phyloP scores from a whole-genome alignment of 352 stramenopile genomes.

The Blastocystis sp. region DNA sequence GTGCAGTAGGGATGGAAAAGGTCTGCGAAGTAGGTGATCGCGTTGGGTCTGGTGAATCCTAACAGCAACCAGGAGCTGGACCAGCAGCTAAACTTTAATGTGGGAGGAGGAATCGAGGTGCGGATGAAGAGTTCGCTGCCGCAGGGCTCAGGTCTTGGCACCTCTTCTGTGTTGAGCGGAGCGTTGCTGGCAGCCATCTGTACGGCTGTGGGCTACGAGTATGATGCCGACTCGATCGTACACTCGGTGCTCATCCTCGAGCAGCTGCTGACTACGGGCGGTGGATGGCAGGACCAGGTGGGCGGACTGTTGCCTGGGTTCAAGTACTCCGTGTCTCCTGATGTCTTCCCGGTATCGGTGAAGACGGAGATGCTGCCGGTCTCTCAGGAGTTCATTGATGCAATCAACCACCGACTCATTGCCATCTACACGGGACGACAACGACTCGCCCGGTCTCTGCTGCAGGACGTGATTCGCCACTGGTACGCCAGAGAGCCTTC shows the following conservation, averaged over 20 bases:
- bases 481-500: constrained; percentile 60
- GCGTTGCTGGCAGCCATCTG: constrained; percentile 67
- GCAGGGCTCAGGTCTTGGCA: constrained; percentile 71
- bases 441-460: constrained; percentile 44
- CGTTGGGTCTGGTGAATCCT: constrained; percentile 35
- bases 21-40: background rate
- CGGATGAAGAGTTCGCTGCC: constrained; percentile 69
- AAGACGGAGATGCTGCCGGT: constrained; percentile 4
- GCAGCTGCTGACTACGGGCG: constrained; percentile 71
- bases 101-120: constrained; percentile 69
- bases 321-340: constrained; percentile 48
- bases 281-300: constrained; percentile 74
- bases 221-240: constrained; percentile 66
- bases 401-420: constrained; percentile 57
- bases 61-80: constrained; percentile 42
- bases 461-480: constrained; percentile 63
- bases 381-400: constrained; percentile 13
- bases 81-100: constrained; percentile 54
- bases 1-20: constrained; percentile 31
- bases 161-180: constrained; percentile 70
- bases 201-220: constrained; percentile 62
- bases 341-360: constrained; percentile 53
- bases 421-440: constrained; percentile 60
- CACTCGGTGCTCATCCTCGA: constrained; percentile 70
- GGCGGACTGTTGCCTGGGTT: constrained; percentile 57